Percentiles rank a stretch among this genome's conserved stretches.
Evolutionary conservation across 139 green algal species (phyloP).

Genomic region (Haematococcus sp.): DNA sequence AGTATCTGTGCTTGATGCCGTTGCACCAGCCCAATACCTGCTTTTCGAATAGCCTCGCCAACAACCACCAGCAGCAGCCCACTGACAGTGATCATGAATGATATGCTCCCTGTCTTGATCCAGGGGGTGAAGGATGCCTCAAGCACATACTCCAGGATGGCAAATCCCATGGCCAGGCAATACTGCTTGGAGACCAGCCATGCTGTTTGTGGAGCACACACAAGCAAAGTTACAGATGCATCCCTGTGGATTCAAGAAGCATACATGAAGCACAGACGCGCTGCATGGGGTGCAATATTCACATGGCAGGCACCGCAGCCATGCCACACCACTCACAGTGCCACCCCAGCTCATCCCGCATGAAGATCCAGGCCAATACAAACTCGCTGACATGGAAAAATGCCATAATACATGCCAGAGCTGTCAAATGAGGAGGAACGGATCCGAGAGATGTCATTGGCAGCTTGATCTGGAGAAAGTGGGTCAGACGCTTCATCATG

Average conservation of each 20-base stretch:
- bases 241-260: too few species aligned
- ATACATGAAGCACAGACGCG: too few species aligned
- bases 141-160: constrained; percentile 15
- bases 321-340: constrained; percentile 45
- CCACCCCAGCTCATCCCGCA: constrained; percentile 43
- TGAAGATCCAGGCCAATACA: constrained; percentile 46
- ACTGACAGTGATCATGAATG: not conserved
- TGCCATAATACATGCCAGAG: constrained; percentile 19
- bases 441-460: too few species aligned
- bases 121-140: constrained; percentile 16
- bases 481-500: too few species aligned
- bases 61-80: constrained; percentile 20
- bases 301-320: not conserved
- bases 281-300: too few species aligned
- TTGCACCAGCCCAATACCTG: constrained; percentile 5
- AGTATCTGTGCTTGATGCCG: not conserved
- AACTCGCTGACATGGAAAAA: constrained; percentile 76
- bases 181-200: constrained; percentile 37
- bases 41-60: constrained; percentile 33
- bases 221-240: too few species aligned
- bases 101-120: constrained; percentile 1
- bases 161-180: constrained; percentile 24
- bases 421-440: not conserved
- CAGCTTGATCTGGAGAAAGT: too few species aligned
- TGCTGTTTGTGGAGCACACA: constrained; percentile 9